Conservation (phyloP, 257 asterid genomes). For the Solanum sitiens region DNA sequence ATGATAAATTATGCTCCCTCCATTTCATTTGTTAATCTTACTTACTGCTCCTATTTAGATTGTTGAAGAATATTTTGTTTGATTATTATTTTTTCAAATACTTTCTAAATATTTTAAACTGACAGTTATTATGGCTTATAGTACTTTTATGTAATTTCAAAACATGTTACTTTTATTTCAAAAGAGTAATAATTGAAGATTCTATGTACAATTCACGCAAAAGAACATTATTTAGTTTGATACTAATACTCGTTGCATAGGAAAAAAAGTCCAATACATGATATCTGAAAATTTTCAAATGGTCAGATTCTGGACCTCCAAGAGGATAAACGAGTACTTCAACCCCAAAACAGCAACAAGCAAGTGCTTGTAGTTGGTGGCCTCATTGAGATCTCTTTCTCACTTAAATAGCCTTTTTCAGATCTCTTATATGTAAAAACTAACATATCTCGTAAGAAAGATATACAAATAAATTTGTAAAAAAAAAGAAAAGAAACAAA, state of each 20-base stretch:
- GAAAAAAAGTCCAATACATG: too few species aligned
- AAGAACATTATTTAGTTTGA: too few species aligned
- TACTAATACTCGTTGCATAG: too few species aligned
- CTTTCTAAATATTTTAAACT: background rate
- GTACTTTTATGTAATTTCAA: background rate
- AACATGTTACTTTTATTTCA: background rate
- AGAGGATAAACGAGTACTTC: too few species aligned
- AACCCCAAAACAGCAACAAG: too few species aligned
- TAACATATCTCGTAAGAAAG: background rate
- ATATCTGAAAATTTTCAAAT: too few species aligned
- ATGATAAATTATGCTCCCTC: background rate
- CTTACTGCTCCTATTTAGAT: background rate
- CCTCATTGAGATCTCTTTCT: background rate
- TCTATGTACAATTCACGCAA: background rate
- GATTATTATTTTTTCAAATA: too few species aligned
- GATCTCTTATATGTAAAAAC: background rate
- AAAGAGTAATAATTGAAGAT: background rate
- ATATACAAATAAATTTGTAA: background rate
- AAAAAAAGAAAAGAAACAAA: too few species aligned
- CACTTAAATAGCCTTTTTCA: background rate
- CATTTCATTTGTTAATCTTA: background rate
- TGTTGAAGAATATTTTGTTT: background rate
- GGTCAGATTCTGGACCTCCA: too few species aligned
- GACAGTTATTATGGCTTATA: too few species aligned
- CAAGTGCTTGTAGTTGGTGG: too few species aligned